Evolutionary conservation across 1,284 basidiomycete species (phyloP), one percentile per base, ranked within the genome.

Genomic region (Hymenochaete sp.): DNA sequence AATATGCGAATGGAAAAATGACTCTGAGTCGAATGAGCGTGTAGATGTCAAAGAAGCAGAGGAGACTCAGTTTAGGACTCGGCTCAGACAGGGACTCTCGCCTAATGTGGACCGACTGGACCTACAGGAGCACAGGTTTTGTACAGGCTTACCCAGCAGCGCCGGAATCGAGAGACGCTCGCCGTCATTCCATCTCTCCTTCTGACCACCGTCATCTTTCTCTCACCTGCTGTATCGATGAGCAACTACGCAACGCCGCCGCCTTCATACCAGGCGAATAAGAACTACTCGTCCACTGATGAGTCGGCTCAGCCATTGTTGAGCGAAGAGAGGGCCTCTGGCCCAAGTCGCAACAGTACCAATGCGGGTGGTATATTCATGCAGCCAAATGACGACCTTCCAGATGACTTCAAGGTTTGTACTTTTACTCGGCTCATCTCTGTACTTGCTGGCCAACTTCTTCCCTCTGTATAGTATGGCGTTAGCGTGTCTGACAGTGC

Each of bases 361-460:
- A 61, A 57, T 11, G 54, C 56, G 11, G 68, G 71, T 26, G 79
- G 64, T 9, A 72, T 79, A 55, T 84, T 73, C 54, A 71, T 87
- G 61, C 82, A 87, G 55, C 81, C 84, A 18, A 63, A 62, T 39
- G 80, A 70, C 38, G 85, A 87, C 56, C 57, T 88, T 47, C 86
- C 85, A 2, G 85, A 89, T 58, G 85, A 89, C 61, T 89, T 89
- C 73, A 84, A 88, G 74, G 84, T 82, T 50, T 29, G 63, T 59
- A 9, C 10, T 16, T 19, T 45, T 13, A n/a, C 4, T 35, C 32
- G 21, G 14, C 14, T 9, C 28, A 31, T 31, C 14, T 8, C 5
- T 5, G 14, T 6, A 6, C 13, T 35, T n/a, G 42, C 6, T 35
- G 13, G 5, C 13, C 14, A 16, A 35, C 32, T 35, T n/a, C 32